A percentile compares a stretch with the other conserved stretches of the same genome.
Conservation (phyloP, 2,329 filamentous ascomycete genomes). For the Aureobasidium pullulans region DNA sequence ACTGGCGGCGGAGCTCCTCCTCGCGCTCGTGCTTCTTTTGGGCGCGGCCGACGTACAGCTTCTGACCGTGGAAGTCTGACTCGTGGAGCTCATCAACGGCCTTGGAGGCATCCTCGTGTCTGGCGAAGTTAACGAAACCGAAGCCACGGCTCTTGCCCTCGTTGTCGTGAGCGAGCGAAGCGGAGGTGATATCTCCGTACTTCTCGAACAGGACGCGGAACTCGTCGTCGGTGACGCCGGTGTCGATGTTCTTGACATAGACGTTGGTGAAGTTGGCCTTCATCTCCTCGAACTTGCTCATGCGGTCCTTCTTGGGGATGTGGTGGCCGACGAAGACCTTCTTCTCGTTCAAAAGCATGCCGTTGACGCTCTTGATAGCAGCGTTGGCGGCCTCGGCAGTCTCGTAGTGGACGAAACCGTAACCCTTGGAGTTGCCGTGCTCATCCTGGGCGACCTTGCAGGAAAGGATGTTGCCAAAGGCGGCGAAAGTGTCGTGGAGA, state of each 20-base stretch:
- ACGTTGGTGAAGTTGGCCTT: slow-evolving; percentile 99
- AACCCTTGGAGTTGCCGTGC: slow-evolving; percentile 93
- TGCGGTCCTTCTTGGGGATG: slow-evolving; percentile 99
- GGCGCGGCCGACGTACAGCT: slow-evolving; percentile 93
- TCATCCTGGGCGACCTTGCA: slow-evolving; percentile 99
- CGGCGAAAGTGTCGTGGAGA: slow-evolving; percentile 97
- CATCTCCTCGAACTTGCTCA: slow-evolving; percentile 99
- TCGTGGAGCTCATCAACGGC: slow-evolving; percentile 90
- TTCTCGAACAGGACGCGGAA: slow-evolving; percentile 90
- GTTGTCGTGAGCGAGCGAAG: slow-evolving; percentile 89
- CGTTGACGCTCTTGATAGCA: slow-evolving; percentile 99
- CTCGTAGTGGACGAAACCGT: slow-evolving; percentile 99
- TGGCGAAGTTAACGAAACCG: slow-evolving; percentile 89
- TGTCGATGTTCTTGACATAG: slow-evolving; percentile 96
- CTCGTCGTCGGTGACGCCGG: slow-evolving; percentile 81
- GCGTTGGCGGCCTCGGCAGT: slow-evolving; percentile 93
- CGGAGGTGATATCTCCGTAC: slow-evolving; percentile 90
- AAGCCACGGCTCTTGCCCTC: slow-evolving; percentile 95
- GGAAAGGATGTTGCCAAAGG: slow-evolving; percentile 97
- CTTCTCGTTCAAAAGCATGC: slow-evolving; percentile 99
- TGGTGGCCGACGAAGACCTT: slow-evolving; percentile 99
- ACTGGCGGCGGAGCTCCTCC: slow-evolving; percentile 97
- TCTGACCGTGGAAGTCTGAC: slow-evolving; percentile 87
- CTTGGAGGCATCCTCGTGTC: slow-evolving; percentile 75
- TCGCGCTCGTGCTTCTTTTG: slow-evolving; percentile 99